Evolutionary conservation across 345 rosid genomes (phyloP).

Genomic region (Hypericum androsaemum): DNA sequence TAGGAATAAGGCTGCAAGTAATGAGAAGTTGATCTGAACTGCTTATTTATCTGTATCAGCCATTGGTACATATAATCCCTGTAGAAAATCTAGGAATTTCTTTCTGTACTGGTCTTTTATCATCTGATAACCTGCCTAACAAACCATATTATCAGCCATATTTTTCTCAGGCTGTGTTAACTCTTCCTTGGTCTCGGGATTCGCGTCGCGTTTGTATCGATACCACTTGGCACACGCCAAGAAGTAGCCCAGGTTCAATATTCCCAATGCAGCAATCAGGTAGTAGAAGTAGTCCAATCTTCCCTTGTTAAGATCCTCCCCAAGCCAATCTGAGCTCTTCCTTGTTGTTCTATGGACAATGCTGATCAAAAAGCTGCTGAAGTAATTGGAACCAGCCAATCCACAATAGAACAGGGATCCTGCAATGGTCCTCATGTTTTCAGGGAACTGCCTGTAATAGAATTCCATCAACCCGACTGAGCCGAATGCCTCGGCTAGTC

Average conservation of each 20-base stretch:
- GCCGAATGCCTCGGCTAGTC: conserved; percentile 36
- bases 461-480: conserved; percentile 34
- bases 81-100: too few species aligned
- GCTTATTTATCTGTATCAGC: too few species aligned
- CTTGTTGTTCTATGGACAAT: conserved; percentile 30
- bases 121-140: background rate
- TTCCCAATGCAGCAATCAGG: conserved; percentile 28
- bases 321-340: conserved; percentile 30
- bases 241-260: conserved; percentile 29
- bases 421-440: conserved; percentile 49
- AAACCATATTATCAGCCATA: conserved; percentile 9
- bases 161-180: conserved; percentile 6
- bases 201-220: conserved; percentile 21
- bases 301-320: conserved; percentile 48
- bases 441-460: conserved; percentile 52
- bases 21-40: too few species aligned
- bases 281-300: conserved; percentile 37
- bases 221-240: conserved; percentile 35
- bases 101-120: too few species aligned
- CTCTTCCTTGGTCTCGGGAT: conserved; percentile 6
- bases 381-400: conserved; percentile 30
- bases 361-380: conserved; percentile 30
- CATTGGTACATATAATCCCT: too few species aligned
- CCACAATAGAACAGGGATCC: conserved; percentile 37
- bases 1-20: too few species aligned